These are phyloP conservation scores for Eimeria necatrix DNA, from an alignment of 169 alveolate genomes.

Conservation along the genomic window DNA sequence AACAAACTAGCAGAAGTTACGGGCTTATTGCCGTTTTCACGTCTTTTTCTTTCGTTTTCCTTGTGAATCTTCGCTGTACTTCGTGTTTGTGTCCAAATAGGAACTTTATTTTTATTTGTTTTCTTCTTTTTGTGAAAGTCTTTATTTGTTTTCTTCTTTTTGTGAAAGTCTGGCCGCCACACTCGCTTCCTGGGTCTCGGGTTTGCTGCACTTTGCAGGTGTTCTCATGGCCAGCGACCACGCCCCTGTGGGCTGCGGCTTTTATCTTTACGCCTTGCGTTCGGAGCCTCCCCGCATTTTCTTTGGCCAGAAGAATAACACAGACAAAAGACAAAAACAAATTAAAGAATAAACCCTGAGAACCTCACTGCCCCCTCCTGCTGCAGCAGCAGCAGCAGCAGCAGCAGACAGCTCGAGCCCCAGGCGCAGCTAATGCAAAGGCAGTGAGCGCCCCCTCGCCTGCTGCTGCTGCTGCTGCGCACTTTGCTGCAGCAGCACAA, in stretches of 20 bases:
- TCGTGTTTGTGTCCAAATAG: no score
- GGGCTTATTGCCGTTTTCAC: background rate
- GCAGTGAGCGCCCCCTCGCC: no score
- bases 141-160: background rate
- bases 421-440: no score
- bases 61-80: no score
- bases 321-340: no score
- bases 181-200: background rate
- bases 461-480: no score
- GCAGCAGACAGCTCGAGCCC: no score
- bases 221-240: conserved; percentile 77
- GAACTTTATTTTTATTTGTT: background rate
- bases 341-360: no score
- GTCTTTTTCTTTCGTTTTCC: background rate
- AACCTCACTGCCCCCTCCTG: no score
- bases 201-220: background rate
- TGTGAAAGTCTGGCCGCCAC: background rate
- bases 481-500: no score
- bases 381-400: no score
- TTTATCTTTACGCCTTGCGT: conserved; percentile 30
- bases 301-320: background rate
- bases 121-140: background rate
- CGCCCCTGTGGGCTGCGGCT: conserved; percentile 79
- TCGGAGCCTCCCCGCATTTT: background rate
- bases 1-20: no score